These are phyloP conservation scores for Aspergillus tubingensis DNA, from an alignment of 2,329 filamentous ascomycete genomes.

Conservation along the genomic window DNA sequence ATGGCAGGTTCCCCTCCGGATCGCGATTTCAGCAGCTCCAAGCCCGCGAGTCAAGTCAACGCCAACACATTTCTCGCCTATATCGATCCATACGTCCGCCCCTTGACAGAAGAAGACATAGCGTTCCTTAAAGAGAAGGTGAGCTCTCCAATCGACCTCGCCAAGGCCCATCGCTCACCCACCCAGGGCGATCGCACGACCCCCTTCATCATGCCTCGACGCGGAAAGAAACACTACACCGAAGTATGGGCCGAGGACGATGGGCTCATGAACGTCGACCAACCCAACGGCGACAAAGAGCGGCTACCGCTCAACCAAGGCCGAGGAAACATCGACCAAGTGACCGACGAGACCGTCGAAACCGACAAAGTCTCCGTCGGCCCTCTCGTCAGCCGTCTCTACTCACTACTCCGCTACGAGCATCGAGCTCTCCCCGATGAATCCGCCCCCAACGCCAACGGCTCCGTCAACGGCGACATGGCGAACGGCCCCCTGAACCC, in stretches of 20 bases:
- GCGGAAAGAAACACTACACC: constrained; percentile 81
- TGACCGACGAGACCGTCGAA: constrained; percentile 83
- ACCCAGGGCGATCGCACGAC: constrained; percentile 71
- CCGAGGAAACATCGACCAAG: constrained; percentile 79
- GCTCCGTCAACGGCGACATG: constrained; percentile 56
- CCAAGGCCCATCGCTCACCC: constrained; percentile 13
- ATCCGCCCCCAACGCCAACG: constrained; percentile 53
- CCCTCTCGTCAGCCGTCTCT: constrained; percentile 77
- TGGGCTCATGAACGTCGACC: constrained; percentile 73
- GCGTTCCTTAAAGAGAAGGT: constrained; percentile 84
- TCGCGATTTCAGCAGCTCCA: constrained; percentile 92
- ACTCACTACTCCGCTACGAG: constrained; percentile 80
- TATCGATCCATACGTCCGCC: constrained; percentile 86
- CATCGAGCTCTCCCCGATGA: constrained; percentile 54
- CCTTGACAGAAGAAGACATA: constrained; percentile 88
- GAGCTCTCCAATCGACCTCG: constrained; percentile 22
- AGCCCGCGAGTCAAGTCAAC: constrained; percentile 90
- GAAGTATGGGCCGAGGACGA: constrained; percentile 96
- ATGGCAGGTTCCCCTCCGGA: constrained; percentile 89
- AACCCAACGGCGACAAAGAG: constrained; percentile 61
- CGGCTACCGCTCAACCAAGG: constrained; percentile 77
- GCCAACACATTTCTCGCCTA: constrained; percentile 92
- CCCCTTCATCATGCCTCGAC: constrained; percentile 82
- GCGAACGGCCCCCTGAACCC: constrained; percentile 51
- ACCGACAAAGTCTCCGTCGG: constrained; percentile 88